A percentile compares a stretch with the other conserved stretches of the same genome.
Evolutionary conservation across 768 basidiomycete species (phyloP).

Genomic region (Lactarius pseudohatsudake): DNA sequence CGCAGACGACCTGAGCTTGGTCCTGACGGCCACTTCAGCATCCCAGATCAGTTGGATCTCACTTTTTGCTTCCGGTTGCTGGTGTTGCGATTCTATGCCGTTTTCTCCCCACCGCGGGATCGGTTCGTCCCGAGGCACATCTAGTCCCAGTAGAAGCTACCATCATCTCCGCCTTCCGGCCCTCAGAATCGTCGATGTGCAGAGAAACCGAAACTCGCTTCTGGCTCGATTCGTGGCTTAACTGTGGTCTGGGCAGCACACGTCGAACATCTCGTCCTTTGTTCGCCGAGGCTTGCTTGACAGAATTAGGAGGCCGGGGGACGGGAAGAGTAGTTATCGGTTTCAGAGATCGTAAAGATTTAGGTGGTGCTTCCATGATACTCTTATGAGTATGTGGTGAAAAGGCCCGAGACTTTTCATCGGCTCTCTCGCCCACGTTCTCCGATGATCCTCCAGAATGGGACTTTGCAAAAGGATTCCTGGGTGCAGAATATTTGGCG

Average conservation of each 20-base stretch:
- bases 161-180: slow-evolving; percentile 6
- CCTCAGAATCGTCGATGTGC: background rate
- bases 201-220: background rate
- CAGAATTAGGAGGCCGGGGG: slow-evolving; percentile 13
- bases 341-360: slow-evolving; percentile 13
- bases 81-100: background rate
- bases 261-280: background rate
- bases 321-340: slow-evolving; percentile 20
- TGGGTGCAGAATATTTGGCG: background rate
- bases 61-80: slow-evolving; percentile 9
- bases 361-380: slow-evolving; percentile 3
- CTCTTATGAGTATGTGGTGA: slow-evolving; percentile 2
- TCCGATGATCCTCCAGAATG: background rate
- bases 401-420: background rate
- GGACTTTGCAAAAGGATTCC: slow-evolving; percentile 14
- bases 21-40: background rate
- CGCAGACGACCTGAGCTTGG: too few species aligned
- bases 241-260: background rate
- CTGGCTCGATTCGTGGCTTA: background rate
- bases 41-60: slow-evolving; percentile 12
- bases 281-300: background rate
- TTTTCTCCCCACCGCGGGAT: slow-evolving; percentile 11
- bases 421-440: background rate
- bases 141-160: background rate
- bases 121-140: background rate